Evolutionary conservation across 192 early-diverging fungal genomes (phyloP).

Genomic region (Jimgerdemannia lactiflua): DNA sequence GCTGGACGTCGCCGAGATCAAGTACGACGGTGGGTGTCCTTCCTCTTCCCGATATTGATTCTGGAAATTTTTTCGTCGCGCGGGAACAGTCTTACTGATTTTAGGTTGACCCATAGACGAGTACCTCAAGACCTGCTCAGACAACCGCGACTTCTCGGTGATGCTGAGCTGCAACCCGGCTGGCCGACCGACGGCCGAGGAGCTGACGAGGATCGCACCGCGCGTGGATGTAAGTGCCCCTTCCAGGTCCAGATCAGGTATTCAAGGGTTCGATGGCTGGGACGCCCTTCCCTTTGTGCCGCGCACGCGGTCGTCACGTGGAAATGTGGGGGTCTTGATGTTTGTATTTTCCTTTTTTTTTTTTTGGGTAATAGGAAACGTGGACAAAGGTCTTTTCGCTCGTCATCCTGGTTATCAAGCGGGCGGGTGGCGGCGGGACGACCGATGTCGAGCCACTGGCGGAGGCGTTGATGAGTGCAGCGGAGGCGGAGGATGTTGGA

Average conservation of each 20-base stretch:
- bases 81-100: too few species aligned
- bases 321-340: not conserved
- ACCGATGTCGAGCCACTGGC: not conserved
- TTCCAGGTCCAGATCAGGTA: slow-evolving; percentile 23
- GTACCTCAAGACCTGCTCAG: slow-evolving; percentile 42
- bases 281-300: slow-evolving; percentile 26
- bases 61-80: not conserved
- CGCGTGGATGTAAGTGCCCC: slow-evolving; percentile 26
- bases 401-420: not conserved
- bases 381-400: not conserved
- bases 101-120: slow-evolving; percentile 22
- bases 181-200: slow-evolving; percentile 27
- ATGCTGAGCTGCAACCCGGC: slow-evolving; percentile 54
- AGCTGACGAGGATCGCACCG: slow-evolving; percentile 32
- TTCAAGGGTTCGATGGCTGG: slow-evolving; percentile 18
- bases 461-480: not conserved
- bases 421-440: too few species aligned
- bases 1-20: slow-evolving; percentile 50
- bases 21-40: slow-evolving; percentile 47
- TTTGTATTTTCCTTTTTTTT: not conserved
- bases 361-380: not conserved
- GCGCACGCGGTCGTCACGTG: slow-evolving; percentile 6
- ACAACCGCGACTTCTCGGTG: slow-evolving; percentile 73
- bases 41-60: slow-evolving; percentile 7
- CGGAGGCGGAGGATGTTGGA: not conserved